Base-by-base conservation (phyloP, 805 yeast genomes). In the Schizosaccharomyces japonicus region DNA sequence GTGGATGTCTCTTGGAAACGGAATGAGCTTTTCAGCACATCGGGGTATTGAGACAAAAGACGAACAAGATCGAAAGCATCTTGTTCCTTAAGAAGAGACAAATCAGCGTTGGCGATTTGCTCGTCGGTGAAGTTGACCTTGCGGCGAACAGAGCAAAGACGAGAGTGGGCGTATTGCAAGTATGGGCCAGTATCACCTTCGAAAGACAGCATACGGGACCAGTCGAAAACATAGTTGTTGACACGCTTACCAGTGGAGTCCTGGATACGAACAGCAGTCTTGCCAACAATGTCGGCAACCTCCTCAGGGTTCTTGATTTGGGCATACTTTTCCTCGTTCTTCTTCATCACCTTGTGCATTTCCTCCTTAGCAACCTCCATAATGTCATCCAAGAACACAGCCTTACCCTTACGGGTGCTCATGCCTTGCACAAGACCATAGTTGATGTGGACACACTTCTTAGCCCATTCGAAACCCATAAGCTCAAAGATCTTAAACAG, bases 121-220 rank as follows among this genome's bases (percentile, higher is more conserved):
- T 53, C 55, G 39, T 49, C 51, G 17, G 53, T 34, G 34, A 51
- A 45, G 31, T 52, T 50, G 19, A 93, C 74, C 56, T 81, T 82
- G 68, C 96, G 79, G 66, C 82, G 85, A 56, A 90, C 84, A 5
- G 95, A 84, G 66, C 92, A 75, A 60, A 90, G 75, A 65, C 98
- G 81, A 19, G 96, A 84, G 66, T 90, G 98, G 40, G 98, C 96
- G 60, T 90, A 90, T 66, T 90, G 98, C 62, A 90, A 72, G 66
- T 90, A 90, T 51, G 98, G 96, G 61, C 98, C 98, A 49, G 98
- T 90, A 65, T 90, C 98, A 65, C 98, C 98, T 69, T 90, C 98
- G 55, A 90, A 85, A 2, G 96, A 83, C 42, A 80, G 72, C 95
- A 90, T 90, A 69, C 98, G 80, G 57, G 81, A 83, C 98, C 98